Percentiles rank a stretch among this genome's conserved stretches.
These are phyloP conservation scores for Incumbomyces delicatus DNA, from an alignment of 2,329 filamentous ascomycete genomes.

Conservation along the genomic window DNA sequence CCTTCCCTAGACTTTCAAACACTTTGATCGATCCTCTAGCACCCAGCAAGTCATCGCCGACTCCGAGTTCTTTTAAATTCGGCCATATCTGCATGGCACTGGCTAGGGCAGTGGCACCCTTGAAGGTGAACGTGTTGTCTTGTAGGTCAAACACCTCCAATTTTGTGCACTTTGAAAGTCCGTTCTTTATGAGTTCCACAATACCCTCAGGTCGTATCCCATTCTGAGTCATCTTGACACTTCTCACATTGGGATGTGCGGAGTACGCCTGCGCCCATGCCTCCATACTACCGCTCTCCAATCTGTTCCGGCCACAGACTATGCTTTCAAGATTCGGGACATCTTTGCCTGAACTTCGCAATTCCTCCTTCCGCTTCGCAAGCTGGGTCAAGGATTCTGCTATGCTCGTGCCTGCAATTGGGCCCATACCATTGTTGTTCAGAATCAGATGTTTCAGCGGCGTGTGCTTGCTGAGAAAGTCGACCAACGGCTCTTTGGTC, in stretches of 20 bases:
- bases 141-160: slow-evolving; percentile 80
- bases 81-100: slow-evolving; percentile 66
- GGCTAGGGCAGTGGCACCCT: slow-evolving; percentile 69
- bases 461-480: slow-evolving; percentile 78
- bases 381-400: slow-evolving; percentile 78
- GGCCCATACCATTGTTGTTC: slow-evolving; percentile 96
- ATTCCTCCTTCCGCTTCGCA: slow-evolving; percentile 72
- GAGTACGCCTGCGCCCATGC: slow-evolving; percentile 86
- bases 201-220: slow-evolving; percentile 94
- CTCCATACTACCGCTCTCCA: slow-evolving; percentile 93
- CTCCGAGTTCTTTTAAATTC: slow-evolving; percentile 68
- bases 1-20: slow-evolving; percentile 60
- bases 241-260: slow-evolving; percentile 68
- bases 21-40: slow-evolving; percentile 67
- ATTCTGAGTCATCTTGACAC: slow-evolving; percentile 96
- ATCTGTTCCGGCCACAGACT: slow-evolving; percentile 87
- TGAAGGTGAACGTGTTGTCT: slow-evolving; percentile 89
- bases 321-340: slow-evolving; percentile 89
- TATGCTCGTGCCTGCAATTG: slow-evolving; percentile 77
- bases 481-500: slow-evolving; percentile 82
- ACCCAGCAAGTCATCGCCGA: slow-evolving; percentile 79
- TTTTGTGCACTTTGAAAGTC: slow-evolving; percentile 58
- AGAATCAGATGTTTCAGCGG: slow-evolving; percentile 90
- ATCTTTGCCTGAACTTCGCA: slow-evolving; percentile 51
- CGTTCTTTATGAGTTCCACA: slow-evolving; percentile 65